Evolutionary conservation across 768 basidiomycete species (phyloP).

Genomic region (Strobilomyces confusus): DNA sequence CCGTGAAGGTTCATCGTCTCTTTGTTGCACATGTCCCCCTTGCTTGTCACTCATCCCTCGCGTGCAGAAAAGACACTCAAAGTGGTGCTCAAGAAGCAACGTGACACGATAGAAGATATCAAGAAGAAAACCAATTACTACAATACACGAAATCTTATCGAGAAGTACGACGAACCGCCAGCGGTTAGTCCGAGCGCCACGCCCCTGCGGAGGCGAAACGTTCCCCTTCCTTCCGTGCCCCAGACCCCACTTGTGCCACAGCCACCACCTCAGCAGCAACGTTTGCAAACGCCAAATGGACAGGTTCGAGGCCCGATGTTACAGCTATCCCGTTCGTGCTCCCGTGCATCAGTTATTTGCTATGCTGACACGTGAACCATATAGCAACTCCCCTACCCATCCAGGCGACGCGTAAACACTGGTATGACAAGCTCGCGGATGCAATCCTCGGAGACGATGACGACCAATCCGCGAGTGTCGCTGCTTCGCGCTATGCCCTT

Average conservation of each 20-base stretch:
- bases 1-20: constrained; percentile 56
- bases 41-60: background rate
- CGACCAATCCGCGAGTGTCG: constrained; percentile 32
- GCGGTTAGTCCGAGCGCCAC: constrained; percentile 30
- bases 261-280: constrained; percentile 19
- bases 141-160: constrained; percentile 82
- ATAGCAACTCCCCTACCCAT: constrained; percentile 38
- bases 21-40: background rate
- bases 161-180: constrained; percentile 74
- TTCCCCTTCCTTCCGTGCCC: constrained; percentile 29
- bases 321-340: constrained; percentile 39
- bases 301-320: constrained; percentile 26
- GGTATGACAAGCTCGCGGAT: constrained; percentile 88
- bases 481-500: constrained; percentile 65
- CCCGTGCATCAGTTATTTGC: background rate
- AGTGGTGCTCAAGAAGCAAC: constrained; percentile 68
- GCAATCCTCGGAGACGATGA: constrained; percentile 82
- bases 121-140: constrained; percentile 99
- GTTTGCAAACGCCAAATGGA: constrained; percentile 20
- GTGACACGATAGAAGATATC: constrained; percentile 87
- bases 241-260: constrained; percentile 32
- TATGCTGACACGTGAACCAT: constrained; percentile 7
- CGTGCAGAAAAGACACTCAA: constrained; percentile 74
- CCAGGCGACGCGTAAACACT: constrained; percentile 61
- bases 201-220: constrained; percentile 41